Percentiles rank a stretch among this genome's conserved stretches.
phyloP scores from a whole-genome alignment of 2,329 filamentous ascomycete species.

The Clonostachys chloroleuca region DNA sequence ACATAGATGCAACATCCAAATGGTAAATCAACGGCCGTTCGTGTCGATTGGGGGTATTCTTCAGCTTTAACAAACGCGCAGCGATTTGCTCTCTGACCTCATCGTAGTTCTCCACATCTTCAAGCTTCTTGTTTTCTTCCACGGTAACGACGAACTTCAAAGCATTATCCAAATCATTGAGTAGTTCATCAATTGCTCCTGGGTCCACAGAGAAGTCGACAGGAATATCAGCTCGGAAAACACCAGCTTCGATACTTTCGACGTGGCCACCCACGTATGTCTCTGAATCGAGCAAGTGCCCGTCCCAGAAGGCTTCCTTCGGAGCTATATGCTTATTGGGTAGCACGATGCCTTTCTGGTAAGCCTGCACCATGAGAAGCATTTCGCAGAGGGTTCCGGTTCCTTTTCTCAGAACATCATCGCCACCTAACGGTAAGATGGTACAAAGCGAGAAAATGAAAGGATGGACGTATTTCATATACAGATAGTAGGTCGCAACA shows the following conservation, averaged over 20 bases:
- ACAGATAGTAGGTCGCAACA: constrained; percentile 96
- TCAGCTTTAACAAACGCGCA: constrained; percentile 66
- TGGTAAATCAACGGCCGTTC: constrained; percentile 95
- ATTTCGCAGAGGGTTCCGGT: constrained; percentile 99
- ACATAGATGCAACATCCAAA: constrained; percentile 98
- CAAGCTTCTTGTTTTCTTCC: constrained; percentile 77
- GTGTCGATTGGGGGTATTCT: constrained; percentile 75
- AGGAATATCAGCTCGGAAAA: constrained; percentile 93
- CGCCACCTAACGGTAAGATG: constrained; percentile 87
- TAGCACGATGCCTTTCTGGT: constrained; percentile 83
- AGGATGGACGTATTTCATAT: constrained; percentile 99
- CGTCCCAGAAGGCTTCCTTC: constrained; percentile 93
- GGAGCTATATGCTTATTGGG: constrained; percentile 94
- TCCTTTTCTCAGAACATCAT: constrained; percentile 90
- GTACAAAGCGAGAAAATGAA: constrained; percentile 99
- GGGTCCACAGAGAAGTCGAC: constrained; percentile 92
- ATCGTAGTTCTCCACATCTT: constrained; percentile 77
- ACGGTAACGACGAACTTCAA: constrained; percentile 82
- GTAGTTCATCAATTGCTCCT: constrained; percentile 81
- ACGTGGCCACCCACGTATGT: constrained; percentile 98
- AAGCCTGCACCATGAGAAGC: constrained; percentile 98
- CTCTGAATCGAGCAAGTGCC: constrained; percentile 91
- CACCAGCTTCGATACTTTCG: constrained; percentile 97
- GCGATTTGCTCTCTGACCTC: constrained; percentile 82
- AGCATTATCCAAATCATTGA: constrained; percentile 82